These are phyloP conservation scores for Gracilariopsis chorda DNA, from an alignment of 23 red algal genomes.

Conservation along the genomic window DNA sequence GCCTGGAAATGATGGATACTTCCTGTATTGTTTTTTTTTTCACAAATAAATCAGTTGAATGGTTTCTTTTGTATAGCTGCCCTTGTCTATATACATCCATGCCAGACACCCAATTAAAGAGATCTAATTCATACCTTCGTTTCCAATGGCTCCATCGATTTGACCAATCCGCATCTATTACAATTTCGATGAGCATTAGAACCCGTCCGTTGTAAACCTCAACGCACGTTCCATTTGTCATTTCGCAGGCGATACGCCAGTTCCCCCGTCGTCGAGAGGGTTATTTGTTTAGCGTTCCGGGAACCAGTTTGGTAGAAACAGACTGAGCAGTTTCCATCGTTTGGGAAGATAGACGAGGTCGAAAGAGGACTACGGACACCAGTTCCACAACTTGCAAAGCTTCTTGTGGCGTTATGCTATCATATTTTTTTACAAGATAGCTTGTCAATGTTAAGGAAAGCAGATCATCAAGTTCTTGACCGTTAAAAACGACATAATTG, in stretches of 20 bases:
- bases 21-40: background rate
- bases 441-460: background rate
- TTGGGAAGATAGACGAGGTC: background rate
- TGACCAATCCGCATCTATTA: background rate
- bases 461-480: background rate
- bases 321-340: background rate
- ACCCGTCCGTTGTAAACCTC: background rate
- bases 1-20: background rate
- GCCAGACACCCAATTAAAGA: background rate
- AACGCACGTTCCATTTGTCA: background rate
- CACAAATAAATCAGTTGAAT: background rate
- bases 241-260: background rate
- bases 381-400: background rate
- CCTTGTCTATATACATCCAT: background rate
- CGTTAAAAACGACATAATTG: background rate
- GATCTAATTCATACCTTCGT: background rate
- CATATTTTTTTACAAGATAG: background rate
- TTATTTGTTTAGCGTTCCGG: background rate
- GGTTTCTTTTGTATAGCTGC: background rate
- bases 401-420: background rate
- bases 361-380: background rate
- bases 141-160: background rate
- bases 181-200: background rate
- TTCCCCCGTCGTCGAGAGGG: background rate
- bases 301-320: background rate